Evolutionary conservation across 225 moss, liverwort and hornwort genomes (phyloP).

Genomic region (Pleurozium schreberi): DNA sequence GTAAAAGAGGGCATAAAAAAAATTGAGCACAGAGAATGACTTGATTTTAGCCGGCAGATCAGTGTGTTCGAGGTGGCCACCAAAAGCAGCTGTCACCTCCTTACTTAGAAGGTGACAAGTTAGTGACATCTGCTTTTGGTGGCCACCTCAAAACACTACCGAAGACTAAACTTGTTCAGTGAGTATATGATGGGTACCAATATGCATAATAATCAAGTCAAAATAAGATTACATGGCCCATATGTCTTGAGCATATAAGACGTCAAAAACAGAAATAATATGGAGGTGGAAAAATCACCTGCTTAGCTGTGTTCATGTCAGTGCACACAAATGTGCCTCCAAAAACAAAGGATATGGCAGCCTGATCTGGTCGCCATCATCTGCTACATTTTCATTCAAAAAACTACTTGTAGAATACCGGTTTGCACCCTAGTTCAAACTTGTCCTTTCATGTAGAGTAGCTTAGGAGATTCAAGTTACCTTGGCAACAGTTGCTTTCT

Average conservation of each 20-base stretch:
- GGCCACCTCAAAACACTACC: not conserved
- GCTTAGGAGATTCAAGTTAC: slow-evolving; percentile 13
- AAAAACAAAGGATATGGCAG: slow-evolving; percentile 86
- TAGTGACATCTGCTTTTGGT: not conserved
- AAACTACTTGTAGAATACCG: not conserved
- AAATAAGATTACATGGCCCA: not conserved
- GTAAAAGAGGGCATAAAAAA: not conserved
- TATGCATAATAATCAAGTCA: not conserved
- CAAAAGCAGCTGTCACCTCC: not conserved
- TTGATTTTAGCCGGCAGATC: not conserved
- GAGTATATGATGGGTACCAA: not conserved
- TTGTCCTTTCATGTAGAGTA: not conserved
- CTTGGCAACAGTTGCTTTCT: slow-evolving; percentile 57
- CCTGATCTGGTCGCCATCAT: slow-evolving; percentile 19
- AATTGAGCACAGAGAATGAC: not conserved
- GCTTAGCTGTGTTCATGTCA: slow-evolving; percentile 76
- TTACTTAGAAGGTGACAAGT: not conserved
- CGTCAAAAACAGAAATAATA: not conserved
- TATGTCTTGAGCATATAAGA: not conserved
- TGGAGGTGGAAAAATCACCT: slow-evolving; percentile 28
- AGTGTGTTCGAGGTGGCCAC: not conserved
- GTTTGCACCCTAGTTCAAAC: not conserved
- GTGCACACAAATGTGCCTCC: slow-evolving; percentile 84
- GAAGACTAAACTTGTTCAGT: not conserved
- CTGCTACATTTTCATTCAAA: not conserved